phyloP scores from a whole-genome alignment of 768 basidiomycete species.

The Phylloporus rhodoxanthus region DNA sequence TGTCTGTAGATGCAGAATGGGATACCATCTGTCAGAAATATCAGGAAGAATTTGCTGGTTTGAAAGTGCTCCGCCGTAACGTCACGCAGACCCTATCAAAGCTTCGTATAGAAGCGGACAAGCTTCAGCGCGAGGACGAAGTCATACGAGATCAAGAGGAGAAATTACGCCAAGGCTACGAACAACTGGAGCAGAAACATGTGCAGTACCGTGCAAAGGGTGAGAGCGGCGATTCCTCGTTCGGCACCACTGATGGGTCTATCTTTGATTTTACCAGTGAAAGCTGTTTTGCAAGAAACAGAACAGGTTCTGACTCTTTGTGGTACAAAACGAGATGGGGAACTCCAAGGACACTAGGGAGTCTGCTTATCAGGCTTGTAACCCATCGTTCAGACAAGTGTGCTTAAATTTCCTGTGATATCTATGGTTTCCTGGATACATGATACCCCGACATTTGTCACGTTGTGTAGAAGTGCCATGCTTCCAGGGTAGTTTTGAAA shows the following conservation, averaged over 20 bases:
- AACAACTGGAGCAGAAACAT: conserved; percentile 38
- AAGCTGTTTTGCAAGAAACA: conserved; percentile 40
- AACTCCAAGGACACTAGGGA: conserved; percentile 3
- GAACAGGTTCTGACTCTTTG: conserved; percentile 41
- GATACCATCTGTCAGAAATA: conserved; percentile 52
- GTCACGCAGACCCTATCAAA: conserved; percentile 39
- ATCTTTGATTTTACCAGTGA: conserved; percentile 25
- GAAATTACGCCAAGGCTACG: conserved; percentile 33
- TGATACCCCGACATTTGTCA: background rate
- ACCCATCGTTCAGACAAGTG: background rate
- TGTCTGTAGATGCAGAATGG: conserved; percentile 49
- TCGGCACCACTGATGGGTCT: conserved; percentile 5
- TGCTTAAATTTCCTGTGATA: background rate
- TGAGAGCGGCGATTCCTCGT: conserved; percentile 13
- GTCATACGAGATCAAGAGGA: conserved; percentile 39
- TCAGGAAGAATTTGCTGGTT: conserved; percentile 55
- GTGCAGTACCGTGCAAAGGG: conserved; percentile 38
- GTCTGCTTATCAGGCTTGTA: background rate
- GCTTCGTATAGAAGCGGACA: conserved; percentile 36
- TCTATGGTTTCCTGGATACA: background rate
- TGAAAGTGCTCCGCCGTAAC: conserved; percentile 51
- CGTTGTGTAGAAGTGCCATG: too few species aligned
- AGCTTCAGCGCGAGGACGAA: conserved; percentile 36
- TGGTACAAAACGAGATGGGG: conserved; percentile 39
- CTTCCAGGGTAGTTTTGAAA: too few species aligned